Evolutionary conservation across 1,139 yeast species (phyloP).

Genomic region (Blastobotrys proliferans): DNA sequence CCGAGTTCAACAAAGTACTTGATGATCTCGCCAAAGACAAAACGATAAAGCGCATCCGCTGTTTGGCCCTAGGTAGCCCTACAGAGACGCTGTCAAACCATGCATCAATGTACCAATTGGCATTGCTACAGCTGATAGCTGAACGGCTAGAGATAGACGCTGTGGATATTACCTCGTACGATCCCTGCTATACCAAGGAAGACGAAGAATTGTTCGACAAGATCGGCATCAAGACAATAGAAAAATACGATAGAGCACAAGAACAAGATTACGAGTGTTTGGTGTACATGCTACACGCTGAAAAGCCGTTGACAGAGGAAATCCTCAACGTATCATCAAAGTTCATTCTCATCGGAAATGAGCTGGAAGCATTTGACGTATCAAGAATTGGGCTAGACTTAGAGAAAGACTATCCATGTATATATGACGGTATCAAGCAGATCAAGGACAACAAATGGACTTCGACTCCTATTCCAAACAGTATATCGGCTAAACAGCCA

Average conservation of each 20-base stretch:
- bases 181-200: constrained; percentile 52
- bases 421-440: constrained; percentile 16
- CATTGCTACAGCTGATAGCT: constrained; percentile 45
- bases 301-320: constrained; percentile 51
- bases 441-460: constrained; percentile 3
- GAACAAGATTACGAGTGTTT: constrained; percentile 24
- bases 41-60: constrained; percentile 42
- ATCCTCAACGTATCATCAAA: constrained; percentile 33
- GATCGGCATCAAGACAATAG: constrained; percentile 31
- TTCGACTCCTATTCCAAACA: constrained; percentile 19
- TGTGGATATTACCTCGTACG: constrained; percentile 48
- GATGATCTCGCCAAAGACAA: constrained; percentile 7
- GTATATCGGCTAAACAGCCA: constrained; percentile 24
- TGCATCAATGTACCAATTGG: constrained; percentile 63
- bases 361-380: constrained; percentile 29
- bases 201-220: constrained; percentile 38
- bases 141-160: constrained; percentile 25
- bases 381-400: constrained; percentile 21
- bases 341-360: constrained; percentile 33
- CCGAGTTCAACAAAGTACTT: constrained; percentile 6
- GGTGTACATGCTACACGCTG: constrained; percentile 73
- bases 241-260: constrained; percentile 9
- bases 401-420: constrained; percentile 21
- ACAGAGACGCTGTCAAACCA: constrained; percentile 38
- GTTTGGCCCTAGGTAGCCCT: constrained; percentile 73